Base-by-base conservation (phyloP, 208 protist genomes). In the Leishmania lainsoni region DNA sequence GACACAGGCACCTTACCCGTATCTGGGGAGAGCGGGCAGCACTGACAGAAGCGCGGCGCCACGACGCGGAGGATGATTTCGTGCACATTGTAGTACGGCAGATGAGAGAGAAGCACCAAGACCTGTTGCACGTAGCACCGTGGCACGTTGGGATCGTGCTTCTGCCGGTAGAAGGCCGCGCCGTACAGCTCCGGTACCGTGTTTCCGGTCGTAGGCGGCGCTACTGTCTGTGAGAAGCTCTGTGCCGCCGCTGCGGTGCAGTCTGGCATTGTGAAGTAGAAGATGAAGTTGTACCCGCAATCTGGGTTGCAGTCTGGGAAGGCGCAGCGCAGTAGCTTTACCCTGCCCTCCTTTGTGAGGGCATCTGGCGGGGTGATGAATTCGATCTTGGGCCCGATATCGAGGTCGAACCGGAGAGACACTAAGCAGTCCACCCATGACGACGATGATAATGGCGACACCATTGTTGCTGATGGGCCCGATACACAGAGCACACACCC, bases 231-330 rank as follows among this genome's bases (percentile, higher is more conserved):
- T 39, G 83, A 81, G 56, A 79, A 81, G 52, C 58, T 81, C 72
- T 80, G 71, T 54, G 69, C 76, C 29, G 81, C 78, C 20, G 63
- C 70, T 42, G 81, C 81, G 52, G 90, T 91, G 83, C 86, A 90
- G 77, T 95, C 92, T 22, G 83, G 86, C 79, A 96, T 89, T 14
- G 83, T 90, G 87, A 97, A 96, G 76, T 89, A 92, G 74, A 94
- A 97, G 78, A 97, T 95, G 65, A 95, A 94, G 79, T 97, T 92
- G 83, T 96, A 91, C n/a, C 79, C 90, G 73, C 87, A 89, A 72
- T 96, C 89, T 1, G 90, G 88, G 86, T 96, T 97, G 87, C 91
- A 94, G 81, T 97, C 94, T 20, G 94, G 94, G 78, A 97, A 97
- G 29, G 92, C 92, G 51, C 75, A 81, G 61, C 87, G 89, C 26